Conservation (phyloP, 1,284 basidiomycete genomes). For the Leccinum subrobustum region DNA sequence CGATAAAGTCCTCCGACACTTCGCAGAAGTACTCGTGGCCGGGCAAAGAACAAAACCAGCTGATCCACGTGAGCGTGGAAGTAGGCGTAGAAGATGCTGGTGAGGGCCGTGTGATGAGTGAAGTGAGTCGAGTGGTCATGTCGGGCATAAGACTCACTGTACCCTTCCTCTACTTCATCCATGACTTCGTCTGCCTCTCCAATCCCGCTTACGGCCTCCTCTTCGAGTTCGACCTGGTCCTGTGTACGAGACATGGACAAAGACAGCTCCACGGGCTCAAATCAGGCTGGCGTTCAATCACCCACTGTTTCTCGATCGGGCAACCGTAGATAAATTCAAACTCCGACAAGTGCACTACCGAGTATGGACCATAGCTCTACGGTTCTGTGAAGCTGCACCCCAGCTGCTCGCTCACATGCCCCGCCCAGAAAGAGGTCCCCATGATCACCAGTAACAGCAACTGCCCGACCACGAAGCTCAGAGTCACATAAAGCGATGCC, state of each 20-base stretch:
- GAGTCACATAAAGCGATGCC: constrained; percentile 65
- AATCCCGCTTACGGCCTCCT: constrained; percentile 49
- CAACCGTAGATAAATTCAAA: constrained; percentile 25
- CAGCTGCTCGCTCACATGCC: constrained; percentile 40
- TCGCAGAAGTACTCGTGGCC: constrained; percentile 99
- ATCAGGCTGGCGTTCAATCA: constrained; percentile 20
- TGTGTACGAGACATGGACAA: constrained; percentile 51
- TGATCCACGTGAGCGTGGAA: constrained; percentile 92
- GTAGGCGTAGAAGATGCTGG: constrained; percentile 82
- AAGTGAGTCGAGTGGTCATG: constrained; percentile 11
- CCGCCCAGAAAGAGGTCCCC: constrained; percentile 67
- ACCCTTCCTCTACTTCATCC: constrained; percentile 70
- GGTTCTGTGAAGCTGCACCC: constrained; percentile 37
- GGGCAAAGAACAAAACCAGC: constrained; percentile 97
- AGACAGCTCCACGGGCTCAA: constrained; percentile 27
- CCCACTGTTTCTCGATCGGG: constrained; percentile 28
- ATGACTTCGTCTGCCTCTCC: constrained; percentile 66
- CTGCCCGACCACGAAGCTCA: constrained; percentile 75
- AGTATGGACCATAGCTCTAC: constrained; percentile 1
- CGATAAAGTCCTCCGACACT: constrained; percentile 98
- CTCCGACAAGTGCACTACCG: constrained; percentile 24
- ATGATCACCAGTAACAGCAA: constrained; percentile 73
- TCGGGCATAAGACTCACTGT: constrained; percentile 50
- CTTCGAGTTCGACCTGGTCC: constrained; percentile 48
- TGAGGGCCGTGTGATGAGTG: constrained; percentile 14